Evolutionary conservation across 2,329 filamentous ascomycete genomes (phyloP), one percentile per base, ranked within the genome.

Genomic region (Colletotrichum lindemuthianum): DNA sequence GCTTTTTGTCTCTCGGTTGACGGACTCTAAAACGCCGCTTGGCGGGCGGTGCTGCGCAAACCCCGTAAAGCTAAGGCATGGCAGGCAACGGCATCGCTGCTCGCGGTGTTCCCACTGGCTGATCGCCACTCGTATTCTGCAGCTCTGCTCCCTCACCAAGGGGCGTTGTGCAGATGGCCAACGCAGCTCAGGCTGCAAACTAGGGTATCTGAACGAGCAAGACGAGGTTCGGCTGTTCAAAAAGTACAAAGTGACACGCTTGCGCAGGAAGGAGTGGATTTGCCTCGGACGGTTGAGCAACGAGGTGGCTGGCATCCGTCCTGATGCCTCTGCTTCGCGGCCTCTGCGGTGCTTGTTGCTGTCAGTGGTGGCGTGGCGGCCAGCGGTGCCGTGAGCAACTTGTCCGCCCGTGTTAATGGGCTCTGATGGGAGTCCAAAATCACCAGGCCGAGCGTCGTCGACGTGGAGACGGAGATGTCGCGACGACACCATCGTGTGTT

Each of bases 101-200:
- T 65, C 50, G 15, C 50, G 51, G 50, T 47, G n/a, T 60, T 24
- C 61, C 51, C 45, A 60, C 58, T 56, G 48, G 59, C 6, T 39
- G 43, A 66, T 64, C 60, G 63, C 63, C 63, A 66, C 63, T 66
- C 63, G 63, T 66, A 66, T 66, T 59, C 63, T 66, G 63, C 59
- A 55, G 24, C 43, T 45, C 44, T 56, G 34, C 45, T 47, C 45
- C 45, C 41, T 58, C 53, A 52, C 59, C 16, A 24, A 36, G 34
- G 24, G 39, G 41, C 51, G 15, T 45, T 45, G 49, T 64, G 59
- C 53, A 64, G 48, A 53, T 12, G 33, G 16, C 13, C 53, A 43
- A 59, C 39, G 63, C 63, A 64, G 63, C 59, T 64, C 54, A 54
- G 44, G 34, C 53, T 50, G 59, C 59, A 59, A n/a, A 40, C 45